Percentiles rank a stretch among this genome's conserved stretches.
Conservation (phyloP, 208 protist genomes). For the Leishmania aethiopica region DNA sequence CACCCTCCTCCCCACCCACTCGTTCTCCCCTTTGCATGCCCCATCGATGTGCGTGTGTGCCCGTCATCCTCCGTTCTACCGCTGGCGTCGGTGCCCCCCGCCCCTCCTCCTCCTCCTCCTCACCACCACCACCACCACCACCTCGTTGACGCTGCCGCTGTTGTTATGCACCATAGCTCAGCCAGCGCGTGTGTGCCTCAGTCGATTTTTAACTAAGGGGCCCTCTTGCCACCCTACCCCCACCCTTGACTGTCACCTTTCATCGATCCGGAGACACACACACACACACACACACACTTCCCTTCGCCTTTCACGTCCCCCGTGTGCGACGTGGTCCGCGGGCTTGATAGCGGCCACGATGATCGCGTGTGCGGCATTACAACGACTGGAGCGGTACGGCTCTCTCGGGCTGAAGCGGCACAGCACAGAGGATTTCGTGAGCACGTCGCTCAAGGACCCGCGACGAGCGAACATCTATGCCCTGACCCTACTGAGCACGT, state of each 20-base stretch:
- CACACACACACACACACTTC: too few species aligned
- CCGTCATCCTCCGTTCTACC: not conserved
- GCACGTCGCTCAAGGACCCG: conserved; percentile 68
- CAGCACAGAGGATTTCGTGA: conserved; percentile 72
- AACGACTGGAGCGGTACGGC: conserved; percentile 90
- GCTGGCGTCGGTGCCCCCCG: too few species aligned
- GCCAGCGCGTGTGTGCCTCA: not conserved
- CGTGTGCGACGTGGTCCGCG: not conserved
- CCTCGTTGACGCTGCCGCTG: not conserved
- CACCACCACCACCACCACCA: not conserved
- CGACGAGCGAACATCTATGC: conserved; percentile 80
- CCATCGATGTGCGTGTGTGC: not conserved
- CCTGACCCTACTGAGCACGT: conserved; percentile 79
- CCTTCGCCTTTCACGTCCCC: not conserved
- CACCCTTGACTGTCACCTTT: not conserved
- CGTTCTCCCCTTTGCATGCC: not conserved
- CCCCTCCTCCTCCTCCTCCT: not conserved
- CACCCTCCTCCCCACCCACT: too few species aligned
- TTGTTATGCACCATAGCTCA: not conserved
- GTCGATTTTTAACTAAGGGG: not conserved
- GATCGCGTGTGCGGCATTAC: conserved; percentile 83
- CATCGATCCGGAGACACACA: not conserved
- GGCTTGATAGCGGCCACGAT: conserved; percentile 26
- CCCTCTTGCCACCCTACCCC: not conserved
- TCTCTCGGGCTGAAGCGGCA: conserved; percentile 78